These are phyloP conservation scores for Schrenkiella parvula DNA, from an alignment of 345 rosid genomes.

Conservation along the genomic window DNA sequence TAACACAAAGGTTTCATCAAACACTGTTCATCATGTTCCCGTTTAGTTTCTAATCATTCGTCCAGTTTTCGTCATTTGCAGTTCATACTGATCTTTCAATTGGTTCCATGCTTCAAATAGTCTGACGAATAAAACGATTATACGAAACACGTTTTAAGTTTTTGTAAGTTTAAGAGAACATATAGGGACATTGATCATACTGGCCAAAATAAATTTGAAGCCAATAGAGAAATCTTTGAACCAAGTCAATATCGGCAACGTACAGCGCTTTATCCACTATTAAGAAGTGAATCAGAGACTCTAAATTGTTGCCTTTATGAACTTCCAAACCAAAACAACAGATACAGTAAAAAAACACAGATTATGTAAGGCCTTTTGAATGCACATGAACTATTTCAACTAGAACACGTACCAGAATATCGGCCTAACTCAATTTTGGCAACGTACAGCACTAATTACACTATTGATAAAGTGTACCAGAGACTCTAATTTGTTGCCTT, in stretches of 20 bases:
- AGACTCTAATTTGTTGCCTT: conserved; percentile 83
- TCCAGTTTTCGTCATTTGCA: no score
- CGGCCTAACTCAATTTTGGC: conserved; percentile 43
- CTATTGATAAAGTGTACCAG: conserved; percentile 46
- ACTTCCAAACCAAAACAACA: neutral
- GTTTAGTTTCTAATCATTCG: no score
- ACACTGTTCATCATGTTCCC: no score
- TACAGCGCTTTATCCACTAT: conserved; percentile 29
- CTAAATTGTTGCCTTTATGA: conserved; percentile 23
- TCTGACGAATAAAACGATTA: no score
- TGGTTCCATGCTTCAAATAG: no score
- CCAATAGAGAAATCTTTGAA: neutral
- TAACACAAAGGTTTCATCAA: no score
- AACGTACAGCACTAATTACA: conserved; percentile 70
- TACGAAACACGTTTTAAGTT: no score
- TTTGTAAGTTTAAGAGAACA: no score
- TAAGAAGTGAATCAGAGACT: conserved; percentile 23
- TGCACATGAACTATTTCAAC: conserved; percentile 28
- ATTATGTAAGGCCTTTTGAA: conserved; percentile 46
- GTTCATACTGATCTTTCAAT: no score
- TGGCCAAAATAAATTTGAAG: neutral
- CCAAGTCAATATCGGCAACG: conserved; percentile 28
- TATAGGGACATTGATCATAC: neutral
- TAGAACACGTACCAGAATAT: conserved; percentile 45
- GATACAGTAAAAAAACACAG: neutral